These are phyloP conservation scores for Dimocarpus longan DNA, from an alignment of 345 rosid genomes.

Conservation along the genomic window DNA sequence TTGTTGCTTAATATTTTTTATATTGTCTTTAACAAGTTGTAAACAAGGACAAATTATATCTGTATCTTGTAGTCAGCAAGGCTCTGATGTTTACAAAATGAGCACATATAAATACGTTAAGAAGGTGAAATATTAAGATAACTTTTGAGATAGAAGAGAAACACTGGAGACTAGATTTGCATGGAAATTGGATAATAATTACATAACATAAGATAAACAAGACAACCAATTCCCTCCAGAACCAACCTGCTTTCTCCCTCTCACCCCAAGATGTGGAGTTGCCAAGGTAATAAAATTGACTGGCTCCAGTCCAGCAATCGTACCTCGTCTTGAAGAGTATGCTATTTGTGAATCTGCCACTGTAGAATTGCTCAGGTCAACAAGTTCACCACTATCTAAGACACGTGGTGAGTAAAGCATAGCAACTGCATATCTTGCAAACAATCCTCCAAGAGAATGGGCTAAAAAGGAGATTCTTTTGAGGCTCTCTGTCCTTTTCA, in stretches of 20 bases:
- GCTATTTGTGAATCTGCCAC: slow-evolving; percentile 33
- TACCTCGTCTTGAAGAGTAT: slow-evolving; percentile 46
- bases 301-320: slow-evolving; percentile 88
- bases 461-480: slow-evolving; percentile 91
- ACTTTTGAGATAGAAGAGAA: neutral
- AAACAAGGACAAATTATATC: neutral
- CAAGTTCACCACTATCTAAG: slow-evolving; percentile 27
- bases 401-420: slow-evolving; percentile 61
- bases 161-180: neutral
- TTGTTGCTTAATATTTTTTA: neutral
- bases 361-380: slow-evolving; percentile 32
- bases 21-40: neutral
- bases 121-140: neutral
- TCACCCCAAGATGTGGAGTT: slow-evolving; percentile 97
- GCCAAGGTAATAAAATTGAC: slow-evolving; percentile 94
- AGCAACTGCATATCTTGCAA: slow-evolving; percentile 87
- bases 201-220: slow-evolving; percentile 2
- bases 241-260: slow-evolving; percentile 97
- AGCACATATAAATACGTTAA: neutral
- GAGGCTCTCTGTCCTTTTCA: slow-evolving; percentile 64
- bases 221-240: slow-evolving; percentile 19
- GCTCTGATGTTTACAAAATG: slow-evolving; percentile 6
- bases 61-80: neutral
- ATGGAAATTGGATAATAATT: neutral
- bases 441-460: slow-evolving; percentile 97